Conservation (phyloP, 306 rosid genomes). For the Fragaria ananassa region DNA sequence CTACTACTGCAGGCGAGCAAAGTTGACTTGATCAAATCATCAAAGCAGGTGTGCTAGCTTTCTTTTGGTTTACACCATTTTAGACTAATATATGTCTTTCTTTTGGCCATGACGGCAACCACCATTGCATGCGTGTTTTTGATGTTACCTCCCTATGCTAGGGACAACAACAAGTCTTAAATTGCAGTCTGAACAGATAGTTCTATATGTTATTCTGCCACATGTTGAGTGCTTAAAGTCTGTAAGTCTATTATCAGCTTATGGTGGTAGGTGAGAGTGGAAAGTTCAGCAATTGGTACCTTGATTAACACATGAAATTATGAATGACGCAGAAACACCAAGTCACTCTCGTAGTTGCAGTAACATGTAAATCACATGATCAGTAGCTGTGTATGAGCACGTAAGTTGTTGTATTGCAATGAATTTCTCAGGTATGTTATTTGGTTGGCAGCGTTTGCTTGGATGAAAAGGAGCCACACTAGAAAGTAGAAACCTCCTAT, state of each 20-base stretch:
- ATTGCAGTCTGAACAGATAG: conserved; percentile 2
- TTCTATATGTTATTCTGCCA: not conserved
- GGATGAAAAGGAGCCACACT: not conserved
- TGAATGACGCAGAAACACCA: not conserved
- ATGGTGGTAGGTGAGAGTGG: not conserved
- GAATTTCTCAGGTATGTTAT: not conserved
- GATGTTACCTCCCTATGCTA: not conserved
- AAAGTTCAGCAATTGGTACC: not conserved
- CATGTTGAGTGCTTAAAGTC: not conserved
- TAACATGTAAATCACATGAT: not conserved
- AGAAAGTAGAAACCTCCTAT: not conserved
- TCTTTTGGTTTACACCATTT: not conserved
- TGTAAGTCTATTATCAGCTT: not conserved
- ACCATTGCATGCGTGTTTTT: conserved; percentile 1
- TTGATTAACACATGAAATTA: not conserved
- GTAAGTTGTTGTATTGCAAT: not conserved
- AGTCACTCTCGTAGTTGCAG: not conserved
- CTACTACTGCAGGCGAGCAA: conserved; percentile 4
- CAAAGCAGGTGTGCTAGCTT: conserved; percentile 2
- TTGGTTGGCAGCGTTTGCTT: not conserved
- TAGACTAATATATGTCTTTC: not conserved
- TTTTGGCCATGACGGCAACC: conserved; percentile 5
- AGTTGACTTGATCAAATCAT: conserved; percentile 17
- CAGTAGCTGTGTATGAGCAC: not conserved
- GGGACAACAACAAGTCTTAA: not conserved